Conservation (phyloP, 129 eudicot species). For the Arctium minus region DNA sequence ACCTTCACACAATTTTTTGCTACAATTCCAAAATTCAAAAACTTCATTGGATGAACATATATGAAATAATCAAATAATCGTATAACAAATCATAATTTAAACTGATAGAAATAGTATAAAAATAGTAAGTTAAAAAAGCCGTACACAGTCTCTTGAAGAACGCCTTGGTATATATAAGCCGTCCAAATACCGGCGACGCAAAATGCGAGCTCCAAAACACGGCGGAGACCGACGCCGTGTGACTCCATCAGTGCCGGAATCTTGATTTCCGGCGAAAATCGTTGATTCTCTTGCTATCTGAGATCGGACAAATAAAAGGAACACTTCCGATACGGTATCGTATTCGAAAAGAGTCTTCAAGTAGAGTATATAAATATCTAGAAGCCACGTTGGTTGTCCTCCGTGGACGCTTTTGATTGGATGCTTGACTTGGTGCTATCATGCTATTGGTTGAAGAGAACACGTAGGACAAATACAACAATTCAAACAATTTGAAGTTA, state of each 20-base stretch:
- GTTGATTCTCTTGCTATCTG: neutral
- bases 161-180: slow-evolving; percentile 94
- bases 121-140: neutral
- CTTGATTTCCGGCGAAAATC: slow-evolving; percentile 27
- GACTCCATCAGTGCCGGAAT: slow-evolving; percentile 59
- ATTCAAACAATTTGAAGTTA: neutral
- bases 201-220: slow-evolving; percentile 64
- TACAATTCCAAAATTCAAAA: neutral
- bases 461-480: slow-evolving; percentile 3
- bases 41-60: neutral
- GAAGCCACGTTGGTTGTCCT: slow-evolving; percentile 9
- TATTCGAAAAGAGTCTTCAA: slow-evolving; percentile 13
- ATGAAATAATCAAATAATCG: neutral
- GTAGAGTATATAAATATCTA: slow-evolving; percentile 6
- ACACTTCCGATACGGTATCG: neutral
- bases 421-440: neutral
- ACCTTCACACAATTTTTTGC: neutral
- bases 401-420: slow-evolving; percentile 11
- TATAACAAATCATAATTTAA: neutral
- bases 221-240: slow-evolving; percentile 79
- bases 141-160: slow-evolving; percentile 93
- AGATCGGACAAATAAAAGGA: neutral
- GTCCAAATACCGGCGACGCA: slow-evolving; percentile 97
- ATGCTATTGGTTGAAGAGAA: neutral
- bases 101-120: neutral